These are phyloP conservation scores for Lavandula angustifolia DNA, from an alignment of 257 asterid species.

Conservation along the genomic window DNA sequence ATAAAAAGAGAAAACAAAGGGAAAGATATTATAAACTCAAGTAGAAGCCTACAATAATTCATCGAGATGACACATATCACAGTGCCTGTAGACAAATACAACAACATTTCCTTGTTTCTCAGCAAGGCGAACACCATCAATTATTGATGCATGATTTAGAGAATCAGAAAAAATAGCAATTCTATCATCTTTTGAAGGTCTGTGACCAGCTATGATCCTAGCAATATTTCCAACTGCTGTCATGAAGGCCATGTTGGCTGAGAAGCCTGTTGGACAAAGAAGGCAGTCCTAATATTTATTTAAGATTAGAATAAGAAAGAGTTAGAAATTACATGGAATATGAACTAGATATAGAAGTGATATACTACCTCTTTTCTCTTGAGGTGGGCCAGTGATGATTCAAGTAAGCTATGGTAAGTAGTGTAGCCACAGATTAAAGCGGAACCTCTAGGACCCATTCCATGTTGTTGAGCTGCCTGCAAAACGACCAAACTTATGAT, in stretches of 20 bases:
- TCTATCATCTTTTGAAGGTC: slow-evolving; percentile 56
- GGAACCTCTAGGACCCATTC: slow-evolving; percentile 99
- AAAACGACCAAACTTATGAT: slow-evolving; percentile 16
- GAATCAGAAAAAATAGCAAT: slow-evolving; percentile 93
- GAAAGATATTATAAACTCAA: slow-evolving; percentile 18
- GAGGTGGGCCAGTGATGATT: slow-evolving; percentile 73
- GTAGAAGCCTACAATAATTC: slow-evolving; percentile 60
- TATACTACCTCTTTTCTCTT: slow-evolving; percentile 81
- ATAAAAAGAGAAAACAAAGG: slow-evolving; percentile 19
- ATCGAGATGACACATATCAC: slow-evolving; percentile 93
- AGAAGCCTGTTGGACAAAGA: slow-evolving; percentile 99
- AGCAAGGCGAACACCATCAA: slow-evolving; percentile 95
- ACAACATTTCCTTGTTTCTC: slow-evolving; percentile 75
- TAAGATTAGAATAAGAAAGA: slow-evolving; percentile 46
- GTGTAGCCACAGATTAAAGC: slow-evolving; percentile 95
- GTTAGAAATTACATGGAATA: slow-evolving; percentile 21
- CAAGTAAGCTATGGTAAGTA: slow-evolving; percentile 79
- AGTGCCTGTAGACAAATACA: slow-evolving; percentile 74
- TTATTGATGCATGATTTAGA: slow-evolving; percentile 93
- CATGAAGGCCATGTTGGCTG: slow-evolving; percentile 99
- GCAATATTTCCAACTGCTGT: slow-evolving; percentile 75
- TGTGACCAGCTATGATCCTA: slow-evolving; percentile 57
- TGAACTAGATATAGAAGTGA: slow-evolving; percentile 3
- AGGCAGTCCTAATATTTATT: slow-evolving; percentile 94
- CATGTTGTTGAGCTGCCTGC: slow-evolving; percentile 87